Percentiles rank a stretch among this genome's conserved stretches.
Evolutionary conservation across 176 grass and related monocot species (phyloP).

Genomic region (Eremochloa ophiuroides): DNA sequence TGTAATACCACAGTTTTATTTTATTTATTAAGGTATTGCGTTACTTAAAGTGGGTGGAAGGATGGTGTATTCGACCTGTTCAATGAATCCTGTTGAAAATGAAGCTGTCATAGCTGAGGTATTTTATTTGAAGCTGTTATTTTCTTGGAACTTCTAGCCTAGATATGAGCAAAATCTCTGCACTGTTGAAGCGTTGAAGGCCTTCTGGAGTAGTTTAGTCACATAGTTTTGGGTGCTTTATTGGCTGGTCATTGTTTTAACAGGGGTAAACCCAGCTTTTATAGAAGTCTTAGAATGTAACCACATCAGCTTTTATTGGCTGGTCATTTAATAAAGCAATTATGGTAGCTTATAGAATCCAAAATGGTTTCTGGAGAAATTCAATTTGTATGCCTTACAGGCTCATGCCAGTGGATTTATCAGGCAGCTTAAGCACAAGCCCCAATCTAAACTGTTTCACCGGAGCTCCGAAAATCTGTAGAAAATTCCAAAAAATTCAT

Average conservation of each 20-base stretch:
- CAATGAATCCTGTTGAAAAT: slow-evolving; percentile 99
- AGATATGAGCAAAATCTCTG: neutral
- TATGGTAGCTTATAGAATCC: slow-evolving; percentile 1
- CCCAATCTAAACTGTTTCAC: neutral
- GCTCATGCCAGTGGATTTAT: neutral
- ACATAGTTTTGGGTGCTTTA: neutral
- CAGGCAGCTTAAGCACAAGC: neutral
- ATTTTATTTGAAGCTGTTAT: slow-evolving; percentile 14
- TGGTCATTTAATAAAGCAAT: neutral
- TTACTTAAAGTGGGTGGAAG: slow-evolving; percentile 87
- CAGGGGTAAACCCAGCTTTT: no score
- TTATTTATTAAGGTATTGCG: slow-evolving; percentile 50
- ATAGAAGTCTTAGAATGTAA: no score
- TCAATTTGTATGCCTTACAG: neutral
- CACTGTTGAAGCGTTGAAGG: neutral
- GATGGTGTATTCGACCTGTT: slow-evolving; percentile 98
- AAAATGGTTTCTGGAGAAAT: slow-evolving; percentile 10
- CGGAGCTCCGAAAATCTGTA: neutral
- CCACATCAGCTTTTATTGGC: no score
- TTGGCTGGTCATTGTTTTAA: slow-evolving; percentile 1
- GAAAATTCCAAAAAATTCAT: neutral
- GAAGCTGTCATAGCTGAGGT: slow-evolving; percentile 91
- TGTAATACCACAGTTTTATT: neutral
- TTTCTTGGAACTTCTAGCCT: neutral
- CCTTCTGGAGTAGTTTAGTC: neutral